These are phyloP conservation scores for Austroboletus sp. DNA, from an alignment of 1,284 basidiomycete genomes.

Conservation along the genomic window DNA sequence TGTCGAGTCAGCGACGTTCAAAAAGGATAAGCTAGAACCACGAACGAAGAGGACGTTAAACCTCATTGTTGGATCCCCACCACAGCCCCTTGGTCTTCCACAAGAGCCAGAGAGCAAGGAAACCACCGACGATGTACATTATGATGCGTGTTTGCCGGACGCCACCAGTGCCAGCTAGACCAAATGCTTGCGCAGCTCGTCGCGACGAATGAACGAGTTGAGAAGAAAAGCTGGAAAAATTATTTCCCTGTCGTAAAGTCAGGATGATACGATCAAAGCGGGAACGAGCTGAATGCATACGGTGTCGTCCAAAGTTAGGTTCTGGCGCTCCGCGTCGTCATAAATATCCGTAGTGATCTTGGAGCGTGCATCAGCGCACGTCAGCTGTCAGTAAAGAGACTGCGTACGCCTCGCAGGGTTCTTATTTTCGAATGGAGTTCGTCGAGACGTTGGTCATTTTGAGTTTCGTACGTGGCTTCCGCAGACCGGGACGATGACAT, in stretches of 20 bases:
- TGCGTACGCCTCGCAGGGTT: conserved; percentile 63
- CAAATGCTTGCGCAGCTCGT: conserved; percentile 64
- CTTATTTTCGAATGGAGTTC: conserved; percentile 75
- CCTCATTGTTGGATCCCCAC: conserved; percentile 21
- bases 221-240: conserved; percentile 57
- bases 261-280: background rate
- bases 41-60: conserved; percentile 13
- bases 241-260: conserved; percentile 44
- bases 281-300: conserved; percentile 22
- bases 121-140: conserved; percentile 45
- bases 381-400: conserved; percentile 2
- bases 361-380: conserved; percentile 7
- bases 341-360: conserved; percentile 77
- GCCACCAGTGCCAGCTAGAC: conserved; percentile 50
- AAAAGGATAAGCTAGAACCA: conserved; percentile 1
- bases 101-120: conserved; percentile 42
- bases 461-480: conserved; percentile 70
- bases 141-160: conserved; percentile 64
- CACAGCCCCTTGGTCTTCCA: conserved; percentile 32
- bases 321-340: conserved; percentile 75
- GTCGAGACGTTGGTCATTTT: conserved; percentile 77
- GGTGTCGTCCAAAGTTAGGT: conserved; percentile 65
- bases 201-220: conserved; percentile 58
- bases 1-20: background rate
- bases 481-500: conserved; percentile 36